Evolutionary conservation across 1,139 yeast genomes (phyloP).

Genomic region (Blastobotrys malaysiensis): DNA sequence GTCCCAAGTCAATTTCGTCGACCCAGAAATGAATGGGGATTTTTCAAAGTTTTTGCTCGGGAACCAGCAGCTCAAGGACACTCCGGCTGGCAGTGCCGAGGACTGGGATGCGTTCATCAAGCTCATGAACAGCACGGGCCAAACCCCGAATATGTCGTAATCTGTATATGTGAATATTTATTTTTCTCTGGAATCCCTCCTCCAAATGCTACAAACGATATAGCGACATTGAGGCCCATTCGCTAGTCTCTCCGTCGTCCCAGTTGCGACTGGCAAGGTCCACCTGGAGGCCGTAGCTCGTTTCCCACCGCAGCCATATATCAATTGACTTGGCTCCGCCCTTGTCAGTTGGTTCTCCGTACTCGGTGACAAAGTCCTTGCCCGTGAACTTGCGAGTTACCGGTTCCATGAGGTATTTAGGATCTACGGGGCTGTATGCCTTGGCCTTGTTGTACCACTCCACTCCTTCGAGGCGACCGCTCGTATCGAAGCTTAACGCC

Average conservation of each 20-base stretch:
- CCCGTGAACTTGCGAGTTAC: slow-evolving; percentile 17
- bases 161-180: slow-evolving; percentile 1
- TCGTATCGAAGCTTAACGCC: slow-evolving; percentile 18
- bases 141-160: not conserved
- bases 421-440: slow-evolving; percentile 13
- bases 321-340: slow-evolving; percentile 25
- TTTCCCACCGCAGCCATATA: slow-evolving; percentile 29
- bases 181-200: no score
- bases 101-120: not conserved
- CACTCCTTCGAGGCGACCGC: slow-evolving; percentile 19
- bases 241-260: slow-evolving; percentile 23
- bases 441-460: slow-evolving; percentile 23
- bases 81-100: not conserved
- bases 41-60: not conserved
- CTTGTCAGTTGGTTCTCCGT: slow-evolving; percentile 29
- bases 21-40: not conserved
- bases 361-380: slow-evolving; percentile 22
- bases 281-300: slow-evolving; percentile 19
- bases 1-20: not conserved
- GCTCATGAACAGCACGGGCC: not conserved
- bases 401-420: slow-evolving; percentile 12
- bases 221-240: slow-evolving; percentile 23
- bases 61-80: not conserved
- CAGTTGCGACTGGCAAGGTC: slow-evolving; percentile 25
- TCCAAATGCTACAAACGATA: slow-evolving; percentile 9